Percentiles rank a stretch among this genome's conserved stretches.
phyloP scores from a whole-genome alignment of 371 early-diverging fungal genomes.

The Mucor racemosus region DNA sequence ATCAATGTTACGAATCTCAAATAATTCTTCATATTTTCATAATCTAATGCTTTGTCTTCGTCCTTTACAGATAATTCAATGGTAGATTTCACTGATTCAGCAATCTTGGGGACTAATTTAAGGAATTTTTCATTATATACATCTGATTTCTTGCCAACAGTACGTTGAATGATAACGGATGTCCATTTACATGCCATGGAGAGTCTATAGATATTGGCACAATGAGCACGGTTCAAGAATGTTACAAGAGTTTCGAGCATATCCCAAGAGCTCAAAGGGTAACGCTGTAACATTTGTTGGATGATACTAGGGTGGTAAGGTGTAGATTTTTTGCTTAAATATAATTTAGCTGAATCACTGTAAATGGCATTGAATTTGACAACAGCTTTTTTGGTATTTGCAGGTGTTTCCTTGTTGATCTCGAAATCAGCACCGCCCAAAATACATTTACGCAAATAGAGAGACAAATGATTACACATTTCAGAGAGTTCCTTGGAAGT shows the following conservation, averaged over 20 bases:
- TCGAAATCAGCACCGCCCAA: slow-evolving; percentile 58
- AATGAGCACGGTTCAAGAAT: slow-evolving; percentile 55
- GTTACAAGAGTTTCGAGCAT: slow-evolving; percentile 58
- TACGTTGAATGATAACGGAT: slow-evolving; percentile 49
- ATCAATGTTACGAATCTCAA: slow-evolving; percentile 30
- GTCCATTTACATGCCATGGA: slow-evolving; percentile 63
- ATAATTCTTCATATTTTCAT: slow-evolving; percentile 36
- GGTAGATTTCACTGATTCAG: slow-evolving; percentile 27
- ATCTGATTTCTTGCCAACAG: slow-evolving; percentile 49
- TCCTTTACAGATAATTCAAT: slow-evolving; percentile 28
- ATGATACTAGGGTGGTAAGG: slow-evolving; percentile 69
- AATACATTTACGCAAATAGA: slow-evolving; percentile 61
- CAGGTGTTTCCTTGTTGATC: slow-evolving; percentile 36
- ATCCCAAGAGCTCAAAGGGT: slow-evolving; percentile 67
- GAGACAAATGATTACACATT: slow-evolving; percentile 52
- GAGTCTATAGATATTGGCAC: slow-evolving; percentile 71
- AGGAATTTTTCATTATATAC: slow-evolving; percentile 41
- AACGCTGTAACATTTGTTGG: slow-evolving; percentile 64
- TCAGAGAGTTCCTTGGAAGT: slow-evolving; percentile 52
- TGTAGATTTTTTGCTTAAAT: slow-evolving; percentile 73
- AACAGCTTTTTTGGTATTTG: slow-evolving; percentile 36
- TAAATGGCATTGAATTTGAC: slow-evolving; percentile 49
- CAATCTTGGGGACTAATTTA: slow-evolving; percentile 32
- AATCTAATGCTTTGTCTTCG: slow-evolving; percentile 28
- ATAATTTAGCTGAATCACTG: slow-evolving; percentile 60